Evolutionary conservation across 768 basidiomycete species (phyloP).

Genomic region (Mycena epipterygia): DNA sequence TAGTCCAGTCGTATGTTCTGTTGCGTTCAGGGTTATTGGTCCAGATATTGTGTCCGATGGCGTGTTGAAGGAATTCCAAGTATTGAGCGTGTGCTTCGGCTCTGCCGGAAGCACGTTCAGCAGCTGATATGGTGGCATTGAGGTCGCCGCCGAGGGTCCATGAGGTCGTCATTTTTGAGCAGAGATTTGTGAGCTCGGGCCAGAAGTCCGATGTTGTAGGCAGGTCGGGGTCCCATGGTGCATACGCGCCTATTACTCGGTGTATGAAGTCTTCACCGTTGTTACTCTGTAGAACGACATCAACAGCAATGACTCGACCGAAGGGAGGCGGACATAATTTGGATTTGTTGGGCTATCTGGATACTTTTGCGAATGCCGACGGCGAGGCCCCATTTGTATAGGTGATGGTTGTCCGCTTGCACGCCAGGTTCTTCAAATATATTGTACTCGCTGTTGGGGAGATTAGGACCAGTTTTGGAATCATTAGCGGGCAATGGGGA

Average conservation of each 20-base stretch:
- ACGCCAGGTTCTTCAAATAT: conserved; percentile 17
- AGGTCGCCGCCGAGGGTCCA: conserved; percentile 33
- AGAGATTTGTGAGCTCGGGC: conserved; percentile 10
- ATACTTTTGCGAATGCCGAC: conserved; percentile 25
- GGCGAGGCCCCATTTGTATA: conserved; percentile 32
- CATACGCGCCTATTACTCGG: conserved; percentile 42
- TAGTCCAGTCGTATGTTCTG: conserved; percentile 1
- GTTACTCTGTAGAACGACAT: conserved; percentile 35
- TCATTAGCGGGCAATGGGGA: too few relatives aligned
- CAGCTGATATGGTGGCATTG: conserved; percentile 28
- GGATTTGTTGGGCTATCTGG: conserved; percentile 11
- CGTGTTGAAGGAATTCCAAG: background rate
- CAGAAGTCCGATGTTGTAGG: conserved; percentile 34
- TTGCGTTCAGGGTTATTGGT: background rate
- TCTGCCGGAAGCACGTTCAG: background rate
- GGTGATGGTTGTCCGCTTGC: background rate
- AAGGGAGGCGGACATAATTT: conserved; percentile 13
- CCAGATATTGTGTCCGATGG: background rate
- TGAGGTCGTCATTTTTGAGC: background rate
- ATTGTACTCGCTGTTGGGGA: conserved; percentile 15
- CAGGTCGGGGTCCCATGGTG: conserved; percentile 44
- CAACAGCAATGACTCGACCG: conserved; percentile 38
- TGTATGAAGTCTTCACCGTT: conserved; percentile 33
- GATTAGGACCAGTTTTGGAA: background rate
- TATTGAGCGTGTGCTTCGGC: background rate